These are phyloP conservation scores for Beauveria rudraprayagi DNA, from an alignment of 2,329 filamentous ascomycete species.

Conservation along the genomic window DNA sequence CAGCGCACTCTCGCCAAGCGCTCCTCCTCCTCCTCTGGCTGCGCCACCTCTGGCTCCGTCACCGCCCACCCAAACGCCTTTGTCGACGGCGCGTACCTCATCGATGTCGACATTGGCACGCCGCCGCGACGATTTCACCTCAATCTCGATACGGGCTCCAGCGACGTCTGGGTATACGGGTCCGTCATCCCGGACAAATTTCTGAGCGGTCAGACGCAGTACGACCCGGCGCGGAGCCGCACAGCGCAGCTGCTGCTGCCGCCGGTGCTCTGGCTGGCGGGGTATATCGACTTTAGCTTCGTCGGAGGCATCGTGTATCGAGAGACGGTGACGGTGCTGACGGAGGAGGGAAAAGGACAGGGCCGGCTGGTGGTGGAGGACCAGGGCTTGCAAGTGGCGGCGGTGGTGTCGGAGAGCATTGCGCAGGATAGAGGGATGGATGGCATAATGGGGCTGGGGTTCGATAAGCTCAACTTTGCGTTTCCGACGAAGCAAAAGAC, in stretches of 20 bases:
- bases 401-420: conserved; percentile 32
- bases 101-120: conserved; percentile 8
- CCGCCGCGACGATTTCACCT: conserved; percentile 31
- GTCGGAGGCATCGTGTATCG: conserved; percentile 35
- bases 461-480: conserved; percentile 35
- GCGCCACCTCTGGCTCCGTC: not conserved
- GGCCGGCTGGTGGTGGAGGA: conserved; percentile 26
- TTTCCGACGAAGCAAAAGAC: conserved; percentile 33
- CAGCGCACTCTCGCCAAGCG: not conserved
- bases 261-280: conserved; percentile 32
- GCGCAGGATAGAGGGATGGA: conserved; percentile 32
- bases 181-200: conserved; percentile 29
- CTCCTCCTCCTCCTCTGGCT: too few relatives aligned
- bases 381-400: conserved; percentile 37
- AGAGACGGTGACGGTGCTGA: conserved; percentile 31
- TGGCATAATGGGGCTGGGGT: conserved; percentile 37
- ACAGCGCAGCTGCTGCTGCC: conserved; percentile 26
- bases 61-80: not conserved
- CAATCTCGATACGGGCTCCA: conserved; percentile 36
- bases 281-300: conserved; percentile 35
- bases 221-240: conserved; percentile 29
- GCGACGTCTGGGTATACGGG: conserved; percentile 40
- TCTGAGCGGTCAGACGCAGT: conserved; percentile 31
- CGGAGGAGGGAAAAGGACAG: not conserved
- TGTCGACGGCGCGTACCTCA: conserved; percentile 3